These are phyloP conservation scores for Phytophthora citricola DNA, from an alignment of 352 stramenopile genomes.

Conservation along the genomic window DNA sequence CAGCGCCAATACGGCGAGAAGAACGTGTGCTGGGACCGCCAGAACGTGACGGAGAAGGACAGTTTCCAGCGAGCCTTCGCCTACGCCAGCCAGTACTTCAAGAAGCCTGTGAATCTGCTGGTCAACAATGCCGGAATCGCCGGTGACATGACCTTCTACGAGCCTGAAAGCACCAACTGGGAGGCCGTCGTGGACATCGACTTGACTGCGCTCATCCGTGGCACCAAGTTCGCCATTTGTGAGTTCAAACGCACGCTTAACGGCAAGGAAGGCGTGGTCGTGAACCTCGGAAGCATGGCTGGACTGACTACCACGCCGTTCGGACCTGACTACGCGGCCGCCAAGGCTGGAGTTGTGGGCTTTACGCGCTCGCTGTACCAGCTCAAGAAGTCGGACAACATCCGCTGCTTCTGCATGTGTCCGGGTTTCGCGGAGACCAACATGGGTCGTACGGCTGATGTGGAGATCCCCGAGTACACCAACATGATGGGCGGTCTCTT, in stretches of 20 bases:
- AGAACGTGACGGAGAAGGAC: slow-evolving; percentile 75
- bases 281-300: slow-evolving; percentile 78
- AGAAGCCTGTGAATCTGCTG: slow-evolving; percentile 67
- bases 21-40: slow-evolving; percentile 68
- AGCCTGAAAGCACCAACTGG: slow-evolving; percentile 49
- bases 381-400: slow-evolving; percentile 69
- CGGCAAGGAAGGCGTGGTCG: slow-evolving; percentile 67
- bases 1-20: slow-evolving; percentile 53
- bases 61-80: slow-evolving; percentile 72
- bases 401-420: slow-evolving; percentile 73
- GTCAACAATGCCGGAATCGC: slow-evolving; percentile 86
- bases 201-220: slow-evolving; percentile 71
- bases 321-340: slow-evolving; percentile 70
- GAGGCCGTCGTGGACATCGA: slow-evolving; percentile 79
- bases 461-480: slow-evolving; percentile 51
- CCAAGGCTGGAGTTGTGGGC: slow-evolving; percentile 77
- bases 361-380: slow-evolving; percentile 75
- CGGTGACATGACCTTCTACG: slow-evolving; percentile 60
- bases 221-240: slow-evolving; percentile 66
- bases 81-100: slow-evolving; percentile 66
- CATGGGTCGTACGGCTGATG: slow-evolving; percentile 58
- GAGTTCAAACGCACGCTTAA: slow-evolving; percentile 69
- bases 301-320: slow-evolving; percentile 61
- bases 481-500: slow-evolving; percentile 62
- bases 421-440: slow-evolving; percentile 74